A percentile compares a stretch with the other conserved stretches of the same genome.
Conservation (phyloP, 2,329 filamentous ascomycete species). For the Colletotrichum sp. region DNA sequence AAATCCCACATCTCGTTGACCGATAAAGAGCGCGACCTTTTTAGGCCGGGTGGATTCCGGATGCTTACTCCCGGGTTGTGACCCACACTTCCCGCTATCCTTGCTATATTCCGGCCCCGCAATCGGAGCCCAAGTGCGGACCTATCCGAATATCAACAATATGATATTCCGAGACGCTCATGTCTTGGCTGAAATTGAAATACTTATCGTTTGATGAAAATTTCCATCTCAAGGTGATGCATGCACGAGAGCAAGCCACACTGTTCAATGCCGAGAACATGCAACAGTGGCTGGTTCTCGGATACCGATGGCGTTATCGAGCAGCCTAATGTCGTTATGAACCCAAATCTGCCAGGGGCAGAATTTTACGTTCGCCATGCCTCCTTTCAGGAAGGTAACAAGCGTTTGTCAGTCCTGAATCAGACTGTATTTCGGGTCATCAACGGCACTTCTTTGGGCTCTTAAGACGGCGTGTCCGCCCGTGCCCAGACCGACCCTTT, state of each 20-base stretch:
- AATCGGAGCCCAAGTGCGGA: not conserved
- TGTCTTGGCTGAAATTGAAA: not conserved
- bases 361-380: not conserved
- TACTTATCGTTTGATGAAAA: not conserved
- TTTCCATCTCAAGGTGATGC: not conserved
- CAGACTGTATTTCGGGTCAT: not conserved
- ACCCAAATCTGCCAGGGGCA: not conserved
- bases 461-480: not conserved
- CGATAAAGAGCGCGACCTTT: not conserved
- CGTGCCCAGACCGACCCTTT: not conserved
- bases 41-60: not conserved
- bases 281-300: not conserved
- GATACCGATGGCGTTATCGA: conserved; percentile 10
- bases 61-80: not conserved
- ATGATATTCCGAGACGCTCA: not conserved
- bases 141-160: not conserved
- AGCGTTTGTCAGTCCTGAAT: not conserved
- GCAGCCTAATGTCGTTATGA: conserved; percentile 14
- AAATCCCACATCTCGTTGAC: not conserved
- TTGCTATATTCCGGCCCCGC: not conserved
- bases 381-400: not conserved
- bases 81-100: not conserved
- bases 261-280: not conserved
- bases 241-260: accelerated
- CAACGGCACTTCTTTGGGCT: not conserved